phyloP scores from a whole-genome alignment of 75 land plant species.

The Chamaecyparis obtusa region DNA sequence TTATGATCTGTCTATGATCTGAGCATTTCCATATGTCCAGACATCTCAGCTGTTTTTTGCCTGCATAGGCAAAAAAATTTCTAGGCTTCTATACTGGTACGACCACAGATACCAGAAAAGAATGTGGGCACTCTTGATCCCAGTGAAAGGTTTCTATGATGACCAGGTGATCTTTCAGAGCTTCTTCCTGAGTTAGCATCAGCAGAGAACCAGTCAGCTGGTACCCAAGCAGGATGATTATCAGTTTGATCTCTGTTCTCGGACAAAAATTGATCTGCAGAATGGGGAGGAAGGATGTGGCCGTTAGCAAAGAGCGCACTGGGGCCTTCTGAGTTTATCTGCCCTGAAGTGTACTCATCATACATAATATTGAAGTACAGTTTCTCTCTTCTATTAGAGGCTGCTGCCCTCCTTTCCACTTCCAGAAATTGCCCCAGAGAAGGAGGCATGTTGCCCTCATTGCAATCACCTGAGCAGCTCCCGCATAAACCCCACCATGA shows the following conservation, averaged over 20 bases:
- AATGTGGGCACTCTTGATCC: constrained; percentile 10
- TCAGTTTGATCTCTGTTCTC: not conserved
- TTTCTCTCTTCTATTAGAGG: constrained; percentile 3
- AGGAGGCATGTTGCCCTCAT: constrained; percentile 12
- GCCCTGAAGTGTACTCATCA: constrained; percentile 11
- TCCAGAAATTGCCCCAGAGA: constrained; percentile 53
- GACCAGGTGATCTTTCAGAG: not conserved
- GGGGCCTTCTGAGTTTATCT: constrained; percentile 5
- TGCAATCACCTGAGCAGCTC: constrained; percentile 17
- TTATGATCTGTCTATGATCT: not conserved
- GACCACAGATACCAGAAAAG: not conserved
- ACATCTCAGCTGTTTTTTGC: not conserved
- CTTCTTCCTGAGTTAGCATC: not conserved
- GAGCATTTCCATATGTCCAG: not conserved
- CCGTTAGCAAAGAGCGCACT: constrained; percentile 39
- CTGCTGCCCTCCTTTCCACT: constrained; percentile 36
- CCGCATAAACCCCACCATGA: constrained; percentile 41
- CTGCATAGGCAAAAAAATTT: not conserved
- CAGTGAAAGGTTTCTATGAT: not conserved
- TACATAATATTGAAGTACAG: constrained; percentile 7
- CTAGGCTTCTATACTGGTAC: constrained; percentile 8
- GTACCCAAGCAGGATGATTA: not conserved
- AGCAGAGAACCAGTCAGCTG: not conserved
- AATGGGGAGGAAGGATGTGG: constrained; percentile 25
- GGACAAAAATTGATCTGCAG: not conserved